phyloP scores from a whole-genome alignment of 352 stramenopile genomes.

The Phytophthora sansomeana region DNA sequence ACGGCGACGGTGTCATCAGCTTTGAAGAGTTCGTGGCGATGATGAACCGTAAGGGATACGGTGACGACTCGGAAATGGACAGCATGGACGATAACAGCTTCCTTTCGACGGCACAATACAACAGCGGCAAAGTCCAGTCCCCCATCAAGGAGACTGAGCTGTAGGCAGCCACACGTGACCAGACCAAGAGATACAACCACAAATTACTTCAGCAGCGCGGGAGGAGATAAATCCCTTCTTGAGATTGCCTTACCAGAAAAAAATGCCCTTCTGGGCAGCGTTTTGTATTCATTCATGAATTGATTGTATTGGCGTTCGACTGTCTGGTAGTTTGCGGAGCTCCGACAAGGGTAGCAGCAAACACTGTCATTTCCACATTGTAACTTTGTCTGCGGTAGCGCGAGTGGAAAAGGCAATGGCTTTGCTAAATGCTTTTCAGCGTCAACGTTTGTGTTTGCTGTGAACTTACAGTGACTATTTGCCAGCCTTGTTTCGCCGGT shows the following conservation, averaged over 20 bases:
- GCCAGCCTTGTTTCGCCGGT: conserved; percentile 65
- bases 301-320: not conserved
- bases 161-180: conserved; percentile 35
- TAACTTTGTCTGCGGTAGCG: too few relatives aligned
- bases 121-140: conserved; percentile 25
- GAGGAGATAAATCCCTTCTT: not conserved
- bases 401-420: too few relatives aligned
- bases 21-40: conserved; percentile 94
- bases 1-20: conserved; percentile 92
- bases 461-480: conserved; percentile 19
- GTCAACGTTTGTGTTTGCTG: too few relatives aligned
- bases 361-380: too few relatives aligned
- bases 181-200: conserved; percentile 20
- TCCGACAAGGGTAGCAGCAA: too few relatives aligned
- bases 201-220: conserved; percentile 23
- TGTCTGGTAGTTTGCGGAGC: too few relatives aligned
- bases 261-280: conserved; percentile 10
- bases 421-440: too few relatives aligned
- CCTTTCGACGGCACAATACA: conserved; percentile 54
- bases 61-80: conserved; percentile 77
- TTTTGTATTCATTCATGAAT: conserved; percentile 26
- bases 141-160: conserved; percentile 82
- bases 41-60: conserved; percentile 90
- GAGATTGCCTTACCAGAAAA: conserved; percentile 16
- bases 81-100: conserved; percentile 69